A percentile compares a stretch with the other conserved stretches of the same genome.
These are phyloP conservation scores for Triticum dicoccoides DNA, from an alignment of 176 grass and related monocot species.

Conservation along the genomic window DNA sequence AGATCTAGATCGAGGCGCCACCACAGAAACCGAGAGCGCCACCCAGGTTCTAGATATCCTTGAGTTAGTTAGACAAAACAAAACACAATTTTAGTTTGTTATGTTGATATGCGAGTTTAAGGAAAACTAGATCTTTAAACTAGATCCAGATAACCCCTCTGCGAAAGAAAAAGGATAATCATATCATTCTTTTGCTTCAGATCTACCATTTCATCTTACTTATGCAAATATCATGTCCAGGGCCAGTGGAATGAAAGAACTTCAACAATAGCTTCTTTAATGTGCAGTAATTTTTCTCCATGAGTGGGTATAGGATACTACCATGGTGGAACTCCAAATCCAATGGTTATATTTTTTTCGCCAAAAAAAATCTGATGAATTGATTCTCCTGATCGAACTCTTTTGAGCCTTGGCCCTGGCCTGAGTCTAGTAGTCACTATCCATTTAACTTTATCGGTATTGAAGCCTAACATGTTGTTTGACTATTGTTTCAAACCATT, in stretches of 20 bases:
- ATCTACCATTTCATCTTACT: constrained; percentile 19
- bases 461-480: background rate
- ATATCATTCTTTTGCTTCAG: constrained; percentile 1
- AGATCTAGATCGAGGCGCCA: no score
- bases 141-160: background rate
- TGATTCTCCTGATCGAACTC: constrained; percentile 3
- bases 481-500: background rate
- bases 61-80: no score
- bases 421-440: background rate
- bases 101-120: no score
- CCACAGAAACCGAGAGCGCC: no score
- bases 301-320: background rate
- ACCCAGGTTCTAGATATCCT: no score
- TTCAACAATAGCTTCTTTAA: background rate
- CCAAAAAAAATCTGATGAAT: background rate
- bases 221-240: background rate
- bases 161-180: background rate
- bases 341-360: no score
- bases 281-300: background rate
- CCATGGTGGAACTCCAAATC: background rate
- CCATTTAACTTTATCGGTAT: background rate
- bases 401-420: background rate
- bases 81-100: no score
- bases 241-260: background rate
- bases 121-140: no score